These are phyloP conservation scores for Coleophoma cylindrospora DNA, from an alignment of 2,329 filamentous ascomycete species.

Conservation along the genomic window DNA sequence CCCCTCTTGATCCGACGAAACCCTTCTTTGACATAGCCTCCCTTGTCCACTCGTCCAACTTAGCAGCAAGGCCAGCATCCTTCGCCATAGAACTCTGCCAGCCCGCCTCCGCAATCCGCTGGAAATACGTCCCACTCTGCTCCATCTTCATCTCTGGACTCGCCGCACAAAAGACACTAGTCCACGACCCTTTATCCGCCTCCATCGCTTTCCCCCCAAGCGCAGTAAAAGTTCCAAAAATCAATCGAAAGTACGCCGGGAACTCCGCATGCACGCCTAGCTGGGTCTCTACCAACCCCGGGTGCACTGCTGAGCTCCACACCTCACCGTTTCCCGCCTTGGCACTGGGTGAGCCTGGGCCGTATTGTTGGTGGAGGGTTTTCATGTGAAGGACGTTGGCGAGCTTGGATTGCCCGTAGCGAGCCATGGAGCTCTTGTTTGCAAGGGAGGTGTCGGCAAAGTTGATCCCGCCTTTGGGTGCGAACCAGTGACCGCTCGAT, in stretches of 20 bases:
- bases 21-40: conserved; percentile 24
- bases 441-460: conserved; percentile 19
- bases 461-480: conserved; percentile 15
- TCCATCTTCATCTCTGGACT: conserved; percentile 7
- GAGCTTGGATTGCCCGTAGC: conserved; percentile 42
- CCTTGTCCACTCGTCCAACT: conserved; percentile 20
- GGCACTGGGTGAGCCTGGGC: no score
- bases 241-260: no score
- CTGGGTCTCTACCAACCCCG: no score
- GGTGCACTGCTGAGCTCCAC: no score
- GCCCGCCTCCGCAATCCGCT: conserved; percentile 2
- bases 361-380: conserved; percentile 22
- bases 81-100: conserved; percentile 2
- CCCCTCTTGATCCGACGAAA: not conserved
- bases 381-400: conserved; percentile 38
- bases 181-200: conserved; percentile 9
- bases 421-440: conserved; percentile 28
- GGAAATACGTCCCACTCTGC: conserved; percentile 9
- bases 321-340: no score
- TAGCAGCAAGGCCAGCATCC: conserved; percentile 3
- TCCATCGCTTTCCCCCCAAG: conserved; percentile 1
- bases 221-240: not conserved
- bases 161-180: conserved; percentile 7
- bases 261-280: no score
- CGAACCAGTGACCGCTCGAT: conserved; percentile 14